Evolutionary conservation across 345 rosid genomes (phyloP).

Genomic region (Stellera chamaejasme): DNA sequence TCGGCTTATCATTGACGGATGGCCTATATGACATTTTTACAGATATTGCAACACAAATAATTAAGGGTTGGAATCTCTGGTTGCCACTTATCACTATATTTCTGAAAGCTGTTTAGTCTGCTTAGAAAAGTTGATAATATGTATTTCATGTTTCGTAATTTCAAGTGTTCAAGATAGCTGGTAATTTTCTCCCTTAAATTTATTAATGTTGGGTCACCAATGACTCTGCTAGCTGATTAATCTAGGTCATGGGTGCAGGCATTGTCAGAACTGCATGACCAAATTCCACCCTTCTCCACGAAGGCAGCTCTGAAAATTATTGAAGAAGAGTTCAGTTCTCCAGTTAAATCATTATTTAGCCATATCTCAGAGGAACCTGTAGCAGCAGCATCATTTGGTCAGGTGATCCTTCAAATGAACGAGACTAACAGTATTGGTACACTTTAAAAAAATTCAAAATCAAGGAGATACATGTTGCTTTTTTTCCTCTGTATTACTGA

Average conservation of each 20-base stretch:
- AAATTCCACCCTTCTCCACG: constrained; percentile 83
- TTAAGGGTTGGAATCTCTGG: too few relatives aligned
- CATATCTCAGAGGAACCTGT: constrained; percentile 75
- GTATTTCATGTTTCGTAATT: too few relatives aligned
- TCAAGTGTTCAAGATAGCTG: too few relatives aligned
- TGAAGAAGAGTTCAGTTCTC: constrained; percentile 85
- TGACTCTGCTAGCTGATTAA: background rate
- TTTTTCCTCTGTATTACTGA: constrained; percentile 9
- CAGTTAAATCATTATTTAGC: constrained; percentile 56
- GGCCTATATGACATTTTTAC: too few relatives aligned
- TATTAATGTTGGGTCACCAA: too few relatives aligned
- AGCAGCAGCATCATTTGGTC: constrained; percentile 98
- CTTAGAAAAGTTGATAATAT: too few relatives aligned
- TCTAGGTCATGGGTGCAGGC: constrained; percentile 49
- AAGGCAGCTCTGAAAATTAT: constrained; percentile 62
- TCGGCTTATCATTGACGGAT: too few relatives aligned
- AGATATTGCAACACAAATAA: too few relatives aligned
- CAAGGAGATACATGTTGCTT: background rate
- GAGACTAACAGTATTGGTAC: constrained; percentile 9
- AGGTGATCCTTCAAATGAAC: constrained; percentile 36
- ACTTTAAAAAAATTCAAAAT: too few relatives aligned
- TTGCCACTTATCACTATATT: too few relatives aligned
- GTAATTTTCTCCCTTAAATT: background rate
- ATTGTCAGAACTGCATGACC: constrained; percentile 82
- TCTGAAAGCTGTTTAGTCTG: too few relatives aligned